Conservation (phyloP, 2,329 filamentous ascomycete genomes). For the Hypoxylon sp. region DNA sequence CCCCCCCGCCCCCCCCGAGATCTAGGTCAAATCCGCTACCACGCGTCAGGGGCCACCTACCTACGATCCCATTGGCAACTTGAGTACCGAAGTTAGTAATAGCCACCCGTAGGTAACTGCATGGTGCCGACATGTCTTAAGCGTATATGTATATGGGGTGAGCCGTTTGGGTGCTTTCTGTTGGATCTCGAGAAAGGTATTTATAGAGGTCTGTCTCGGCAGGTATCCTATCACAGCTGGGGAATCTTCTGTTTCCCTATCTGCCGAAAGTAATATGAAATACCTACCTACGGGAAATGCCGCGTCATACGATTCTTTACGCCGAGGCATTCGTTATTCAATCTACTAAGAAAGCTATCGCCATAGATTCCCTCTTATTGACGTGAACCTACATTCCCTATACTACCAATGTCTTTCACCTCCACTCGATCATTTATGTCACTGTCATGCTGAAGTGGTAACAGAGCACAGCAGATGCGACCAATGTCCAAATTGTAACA, state of each 20-base stretch:
- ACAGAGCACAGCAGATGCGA: background rate
- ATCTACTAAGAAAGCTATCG: constrained; percentile 10
- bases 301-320: constrained; percentile 32
- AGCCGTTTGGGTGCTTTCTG: background rate
- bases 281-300: constrained; percentile 1
- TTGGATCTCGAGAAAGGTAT: constrained; percentile 2
- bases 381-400: background rate
- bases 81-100: constrained; percentile 21
- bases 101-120: constrained; percentile 17
- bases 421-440: background rate
- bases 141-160: constrained; percentile 23
- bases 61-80: constrained; percentile 32
- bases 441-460: too few relatives aligned
- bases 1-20: too few relatives aligned
- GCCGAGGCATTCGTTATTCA: background rate
- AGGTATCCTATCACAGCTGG: background rate
- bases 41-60: constrained; percentile 21
- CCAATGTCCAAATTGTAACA: background rate
- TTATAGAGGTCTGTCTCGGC: background rate
- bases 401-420: background rate
- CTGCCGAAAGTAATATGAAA: constrained; percentile 1
- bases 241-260: constrained; percentile 7
- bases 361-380: background rate
- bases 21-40: constrained; percentile 14
- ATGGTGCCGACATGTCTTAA: constrained; percentile 7